Base-by-base conservation (phyloP, 2,329 filamentous ascomycete genomes). In the Nemania serpens region DNA sequence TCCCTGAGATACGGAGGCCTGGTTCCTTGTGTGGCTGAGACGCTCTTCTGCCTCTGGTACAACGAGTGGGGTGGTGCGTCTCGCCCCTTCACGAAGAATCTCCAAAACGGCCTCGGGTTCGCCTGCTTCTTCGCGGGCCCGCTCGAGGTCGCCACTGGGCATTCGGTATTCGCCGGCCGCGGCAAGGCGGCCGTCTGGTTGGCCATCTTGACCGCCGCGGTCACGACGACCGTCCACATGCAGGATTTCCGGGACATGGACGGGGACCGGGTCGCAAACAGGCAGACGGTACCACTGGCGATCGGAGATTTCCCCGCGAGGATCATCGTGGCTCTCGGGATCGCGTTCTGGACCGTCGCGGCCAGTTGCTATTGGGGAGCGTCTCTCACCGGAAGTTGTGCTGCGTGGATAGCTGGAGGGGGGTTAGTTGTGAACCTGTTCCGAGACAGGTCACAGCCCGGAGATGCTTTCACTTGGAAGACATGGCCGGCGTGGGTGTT, bases 191-290 rank as follows among this genome's bases (percentile, higher is more conserved):
- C 45, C 74, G 71, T 70, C 7, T 29, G 25, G 25, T 29, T 63
- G 68, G 2, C 49, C 61, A 10, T 13, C 2, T 7, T 29, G 25
- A 67, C 66, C 0, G 61, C 55, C 22, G 62, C 70, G 1, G 58
- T 71, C 25, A 55, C 66, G n/a, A 73, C 68, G 0, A 75, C 72
- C 0, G 22, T 74, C 0, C 70, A 74, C 12, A 66, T 67, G 0
- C 65, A 74, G 22, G 73, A 74, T 42, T 55, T 69, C n/a, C 51
- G 54, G 2, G 73, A 69, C 29, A 50, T 58, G 17, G 55, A 41
- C 1, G 72, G 72, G 0, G 73, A 74, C 33, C 54, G 46, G n/a
- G 69, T 66, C 6, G 57, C 72, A 13, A 68, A 66, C 0, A 66
- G 73, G 0, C 61, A 58, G 36, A 73, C 72, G 0, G 63, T 72